These are phyloP conservation scores for Carpinus fangiana DNA, from an alignment of 306 rosid species.

Conservation along the genomic window DNA sequence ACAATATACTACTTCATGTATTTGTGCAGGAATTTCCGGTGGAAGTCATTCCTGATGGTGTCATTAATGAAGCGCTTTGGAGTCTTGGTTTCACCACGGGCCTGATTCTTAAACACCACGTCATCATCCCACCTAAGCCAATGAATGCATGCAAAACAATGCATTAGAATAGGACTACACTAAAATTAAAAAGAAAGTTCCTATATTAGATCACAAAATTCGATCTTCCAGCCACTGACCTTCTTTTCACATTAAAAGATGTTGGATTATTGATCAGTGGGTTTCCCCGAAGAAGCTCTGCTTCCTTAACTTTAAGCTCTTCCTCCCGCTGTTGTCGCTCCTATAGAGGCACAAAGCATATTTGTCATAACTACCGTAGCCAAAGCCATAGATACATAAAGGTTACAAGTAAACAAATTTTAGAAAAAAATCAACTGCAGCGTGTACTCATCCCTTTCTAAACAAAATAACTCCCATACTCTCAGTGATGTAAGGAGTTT, in stretches of 20 bases:
- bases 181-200: neutral
- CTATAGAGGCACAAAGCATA: constrained; percentile 40
- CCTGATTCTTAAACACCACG: constrained; percentile 89
- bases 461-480: neutral
- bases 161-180: neutral
- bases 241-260: constrained; percentile 76
- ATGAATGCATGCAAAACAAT: neutral
- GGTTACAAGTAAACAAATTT: neutral
- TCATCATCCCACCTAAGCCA: constrained; percentile 82
- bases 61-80: constrained; percentile 93
- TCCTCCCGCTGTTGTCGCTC: constrained; percentile 71
- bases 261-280: constrained; percentile 74
- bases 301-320: constrained; percentile 89
- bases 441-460: neutral
- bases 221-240: constrained; percentile 37
- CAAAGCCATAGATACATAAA: neutral
- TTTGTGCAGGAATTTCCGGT: constrained; percentile 80
- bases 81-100: constrained; percentile 85
- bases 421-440: neutral
- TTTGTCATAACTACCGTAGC: neutral
- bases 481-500: neutral
- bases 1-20: constrained; percentile 70
- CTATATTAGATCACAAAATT: neutral
- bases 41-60: constrained; percentile 92
- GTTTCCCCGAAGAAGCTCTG: constrained; percentile 80